Evolutionary conservation across 1,139 yeast species (phyloP).

Genomic region (Taphrina deformans): DNA sequence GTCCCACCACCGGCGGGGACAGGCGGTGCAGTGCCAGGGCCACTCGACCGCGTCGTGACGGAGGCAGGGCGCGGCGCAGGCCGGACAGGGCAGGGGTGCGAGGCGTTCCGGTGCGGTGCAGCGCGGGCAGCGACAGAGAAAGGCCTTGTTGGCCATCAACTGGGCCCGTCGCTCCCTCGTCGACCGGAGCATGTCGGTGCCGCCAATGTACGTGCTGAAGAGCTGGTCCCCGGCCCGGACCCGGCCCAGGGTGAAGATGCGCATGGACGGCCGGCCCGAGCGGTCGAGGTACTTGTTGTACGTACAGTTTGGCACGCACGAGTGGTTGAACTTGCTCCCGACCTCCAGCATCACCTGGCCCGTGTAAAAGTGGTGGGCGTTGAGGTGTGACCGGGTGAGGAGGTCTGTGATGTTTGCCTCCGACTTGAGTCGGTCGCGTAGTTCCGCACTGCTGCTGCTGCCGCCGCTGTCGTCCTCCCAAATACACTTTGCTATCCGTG

Average conservation of each 20-base stretch:
- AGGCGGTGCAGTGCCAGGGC: slow-evolving; percentile 15
- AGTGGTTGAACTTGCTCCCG: slow-evolving; percentile 25
- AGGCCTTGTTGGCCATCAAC: slow-evolving; percentile 12
- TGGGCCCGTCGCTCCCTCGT: slow-evolving; percentile 8
- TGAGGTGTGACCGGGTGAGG: slow-evolving; percentile 23
- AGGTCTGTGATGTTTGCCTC: slow-evolving; percentile 6
- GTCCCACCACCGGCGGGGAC: slow-evolving; percentile 30
- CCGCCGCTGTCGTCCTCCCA: background rate
- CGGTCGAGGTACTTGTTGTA: slow-evolving; percentile 3
- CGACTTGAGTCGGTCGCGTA: background rate
- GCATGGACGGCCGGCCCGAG: background rate
- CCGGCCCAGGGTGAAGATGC: slow-evolving; percentile 17
- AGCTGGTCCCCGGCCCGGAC: slow-evolving; percentile 13
- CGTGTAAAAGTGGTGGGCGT: slow-evolving; percentile 10
- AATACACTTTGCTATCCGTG: background rate
- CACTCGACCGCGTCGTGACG: slow-evolving; percentile 17
- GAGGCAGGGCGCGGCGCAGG: background rate
- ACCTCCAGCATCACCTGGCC: slow-evolving; percentile 31
- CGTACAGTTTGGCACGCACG: slow-evolving; percentile 26
- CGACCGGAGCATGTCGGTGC: slow-evolving; percentile 23
- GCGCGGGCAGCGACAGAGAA: slow-evolving; percentile 16
- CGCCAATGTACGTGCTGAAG: slow-evolving; percentile 26
- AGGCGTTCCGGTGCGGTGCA: slow-evolving; percentile 12
- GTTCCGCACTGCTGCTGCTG: background rate
- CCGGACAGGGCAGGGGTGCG: slow-evolving; percentile 25